phyloP scores from a whole-genome alignment of 2,329 filamentous ascomycete species.

The Neofusicoccum parvum region DNA sequence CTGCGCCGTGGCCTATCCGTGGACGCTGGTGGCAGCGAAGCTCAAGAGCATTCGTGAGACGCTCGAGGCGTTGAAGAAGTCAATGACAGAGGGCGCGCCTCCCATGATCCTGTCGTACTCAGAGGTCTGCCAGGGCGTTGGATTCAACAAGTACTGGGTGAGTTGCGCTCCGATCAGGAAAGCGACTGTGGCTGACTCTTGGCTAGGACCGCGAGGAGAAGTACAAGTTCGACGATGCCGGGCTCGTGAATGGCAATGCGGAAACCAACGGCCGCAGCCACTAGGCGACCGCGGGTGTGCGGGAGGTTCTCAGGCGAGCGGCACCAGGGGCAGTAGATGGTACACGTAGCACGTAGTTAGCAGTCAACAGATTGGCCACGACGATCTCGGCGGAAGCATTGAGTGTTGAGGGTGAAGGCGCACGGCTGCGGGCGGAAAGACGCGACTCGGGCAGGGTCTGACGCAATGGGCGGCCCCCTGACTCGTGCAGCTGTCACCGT shows the following conservation, averaged over 20 bases:
- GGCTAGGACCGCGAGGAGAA: conserved; percentile 39
- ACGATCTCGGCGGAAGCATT: too few relatives aligned
- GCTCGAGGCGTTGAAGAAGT: conserved; percentile 45
- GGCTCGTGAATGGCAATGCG: conserved; percentile 11
- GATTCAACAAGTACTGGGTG: conserved; percentile 41
- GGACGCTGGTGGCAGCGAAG: conserved; percentile 49
- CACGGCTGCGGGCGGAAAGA: background rate
- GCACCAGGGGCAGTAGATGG: too few relatives aligned
- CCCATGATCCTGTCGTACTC: conserved; percentile 47
- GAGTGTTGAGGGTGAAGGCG: background rate
- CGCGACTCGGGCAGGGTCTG: background rate
- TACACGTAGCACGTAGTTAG: background rate
- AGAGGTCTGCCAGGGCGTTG: conserved; percentile 47
- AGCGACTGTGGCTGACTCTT: background rate
- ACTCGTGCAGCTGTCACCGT: background rate
- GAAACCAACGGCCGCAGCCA: background rate
- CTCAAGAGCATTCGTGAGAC: conserved; percentile 44
- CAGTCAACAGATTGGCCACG: background rate
- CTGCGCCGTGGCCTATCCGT: conserved; percentile 48
- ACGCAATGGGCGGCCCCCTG: conserved; percentile 2
- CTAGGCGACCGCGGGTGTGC: too few relatives aligned
- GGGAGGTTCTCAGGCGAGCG: too few relatives aligned
- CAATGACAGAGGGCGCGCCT: conserved; percentile 46
- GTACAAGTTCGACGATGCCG: conserved; percentile 26
- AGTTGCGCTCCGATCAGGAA: background rate